Base-by-base conservation (phyloP, 805 yeast species). In the Barnettozyma californica region DNA sequence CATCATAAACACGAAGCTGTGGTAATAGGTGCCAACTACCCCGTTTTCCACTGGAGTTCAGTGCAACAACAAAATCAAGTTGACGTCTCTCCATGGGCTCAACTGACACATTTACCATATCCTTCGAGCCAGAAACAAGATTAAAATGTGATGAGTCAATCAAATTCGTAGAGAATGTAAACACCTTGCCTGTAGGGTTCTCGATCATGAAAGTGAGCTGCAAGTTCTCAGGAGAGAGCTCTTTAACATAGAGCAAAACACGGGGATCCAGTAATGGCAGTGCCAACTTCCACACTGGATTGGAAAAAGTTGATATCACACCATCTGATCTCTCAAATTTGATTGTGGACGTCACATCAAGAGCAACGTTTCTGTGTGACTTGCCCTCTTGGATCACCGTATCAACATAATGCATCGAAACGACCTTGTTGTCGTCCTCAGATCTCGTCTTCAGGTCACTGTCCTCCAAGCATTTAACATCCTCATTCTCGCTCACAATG, bases 191-290 rank as follows among this genome's bases (percentile, higher is more conserved):
- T 0, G 95, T 84, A 13, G 95, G 90, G 58, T 87, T 87, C 59
- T 87, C 95, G 43, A 87, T 59, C 45, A 73, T 70, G 59, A 78
- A 87, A 13, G 60, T 68, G 40, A 80, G 61, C 39, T 59, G 63
- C 14, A 70, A 54, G 2, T 50, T 52, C 27, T 54, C 58, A 29
- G 53, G 41, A 20, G 36, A 9, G 14, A 14, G 18, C 11, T 53
- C 51, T 29, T 56, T 55, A 3, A 70, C 60, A n/a, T 63, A 66
- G 3, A 83, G 69, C 29, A 86, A 62, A 2, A 83, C 80, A 44
- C 94, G 64, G 4, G 94, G 92, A 58, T 86, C 92, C 48, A 81
- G 70, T 43, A 83, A 69, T 2, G 91, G 87, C 18, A 86, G 59
- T 1, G 71, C 63, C 3, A 82, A 68, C 45, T 78, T 80, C 74